Evolutionary conservation across 345 rosid species (phyloP).

Genomic region (Rubroshorea leprosula): DNA sequence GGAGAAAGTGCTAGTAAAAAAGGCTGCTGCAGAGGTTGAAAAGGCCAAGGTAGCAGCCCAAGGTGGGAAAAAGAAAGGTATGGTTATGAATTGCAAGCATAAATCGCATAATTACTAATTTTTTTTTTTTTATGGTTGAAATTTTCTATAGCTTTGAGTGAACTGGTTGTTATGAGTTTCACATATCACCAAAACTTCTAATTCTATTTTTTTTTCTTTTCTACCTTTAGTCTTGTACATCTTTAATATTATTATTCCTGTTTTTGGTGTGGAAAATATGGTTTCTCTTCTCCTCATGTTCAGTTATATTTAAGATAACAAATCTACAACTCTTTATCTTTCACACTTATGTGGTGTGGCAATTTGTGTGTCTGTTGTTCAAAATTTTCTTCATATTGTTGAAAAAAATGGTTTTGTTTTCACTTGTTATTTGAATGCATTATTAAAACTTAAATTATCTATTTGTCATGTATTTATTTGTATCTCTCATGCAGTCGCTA

Average conservation of each 20-base stretch:
- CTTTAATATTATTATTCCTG: no score
- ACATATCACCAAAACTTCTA: not conserved
- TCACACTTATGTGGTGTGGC: not conserved
- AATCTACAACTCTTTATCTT: not conserved
- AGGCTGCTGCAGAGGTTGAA: constrained; percentile 66
- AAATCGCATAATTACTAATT: no score
- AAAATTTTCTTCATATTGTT: no score
- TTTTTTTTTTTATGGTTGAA: no score
- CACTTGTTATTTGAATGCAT: not conserved
- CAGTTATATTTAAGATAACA: no score
- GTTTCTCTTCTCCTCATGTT: no score
- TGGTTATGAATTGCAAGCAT: constrained; percentile 8
- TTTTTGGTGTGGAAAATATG: no score
- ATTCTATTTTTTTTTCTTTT: not conserved
- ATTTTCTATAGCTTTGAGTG: not conserved
- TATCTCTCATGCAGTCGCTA: constrained; percentile 60
- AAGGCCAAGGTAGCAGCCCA: constrained; percentile 57
- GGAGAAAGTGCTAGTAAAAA: constrained; percentile 76
- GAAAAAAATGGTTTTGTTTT: not conserved
- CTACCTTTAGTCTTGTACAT: not conserved
- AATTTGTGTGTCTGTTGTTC: no score
- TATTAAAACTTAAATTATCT: not conserved
- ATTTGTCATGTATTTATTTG: not conserved
- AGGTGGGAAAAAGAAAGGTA: constrained; percentile 67
- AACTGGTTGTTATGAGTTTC: not conserved